Evolutionary conservation across 2,329 filamentous ascomycete species (phyloP).

Genomic region (Bipolaris zeicola): DNA sequence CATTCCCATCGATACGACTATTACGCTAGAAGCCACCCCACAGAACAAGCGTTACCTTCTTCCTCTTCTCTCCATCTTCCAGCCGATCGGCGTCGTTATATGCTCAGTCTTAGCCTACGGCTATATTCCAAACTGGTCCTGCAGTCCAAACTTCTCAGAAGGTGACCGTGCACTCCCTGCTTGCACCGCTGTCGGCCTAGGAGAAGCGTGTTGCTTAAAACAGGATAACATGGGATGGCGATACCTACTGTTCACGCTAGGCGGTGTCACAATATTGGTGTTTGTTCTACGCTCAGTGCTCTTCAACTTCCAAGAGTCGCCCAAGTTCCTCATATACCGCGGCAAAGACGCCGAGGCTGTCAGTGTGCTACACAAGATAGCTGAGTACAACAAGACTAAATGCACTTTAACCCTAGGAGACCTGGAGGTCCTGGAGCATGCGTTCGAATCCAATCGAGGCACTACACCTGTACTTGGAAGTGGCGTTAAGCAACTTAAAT

Average conservation of each 20-base stretch:
- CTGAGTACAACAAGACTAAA: constrained; percentile 49
- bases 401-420: constrained; percentile 45
- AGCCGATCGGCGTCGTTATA: constrained; percentile 61
- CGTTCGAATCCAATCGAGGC: constrained; percentile 33
- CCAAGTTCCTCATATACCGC: constrained; percentile 62
- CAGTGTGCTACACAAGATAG: constrained; percentile 51
- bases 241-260: constrained; percentile 51
- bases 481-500: constrained; percentile 38
- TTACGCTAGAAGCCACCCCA: constrained; percentile 62
- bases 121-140: constrained; percentile 59
- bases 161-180: constrained; percentile 49
- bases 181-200: constrained; percentile 47
- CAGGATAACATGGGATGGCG: constrained; percentile 54
- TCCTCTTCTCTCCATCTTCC: constrained; percentile 60
- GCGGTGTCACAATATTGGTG: constrained; percentile 47
- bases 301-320: constrained; percentile 63
- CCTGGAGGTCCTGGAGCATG: constrained; percentile 44
- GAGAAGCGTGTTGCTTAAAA: constrained; percentile 45
- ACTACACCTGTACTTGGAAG: constrained; percentile 36
- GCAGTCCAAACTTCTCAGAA: constrained; percentile 58
- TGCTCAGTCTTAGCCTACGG: constrained; percentile 59
- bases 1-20: constrained; percentile 62
- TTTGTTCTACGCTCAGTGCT: constrained; percentile 61
- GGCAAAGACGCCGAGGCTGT: constrained; percentile 61
- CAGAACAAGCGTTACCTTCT: constrained; percentile 59